Percentiles rank a stretch among this genome's conserved stretches.
Evolutionary conservation across 257 asterid species (phyloP).

Genomic region (Nicotiana attenuata): DNA sequence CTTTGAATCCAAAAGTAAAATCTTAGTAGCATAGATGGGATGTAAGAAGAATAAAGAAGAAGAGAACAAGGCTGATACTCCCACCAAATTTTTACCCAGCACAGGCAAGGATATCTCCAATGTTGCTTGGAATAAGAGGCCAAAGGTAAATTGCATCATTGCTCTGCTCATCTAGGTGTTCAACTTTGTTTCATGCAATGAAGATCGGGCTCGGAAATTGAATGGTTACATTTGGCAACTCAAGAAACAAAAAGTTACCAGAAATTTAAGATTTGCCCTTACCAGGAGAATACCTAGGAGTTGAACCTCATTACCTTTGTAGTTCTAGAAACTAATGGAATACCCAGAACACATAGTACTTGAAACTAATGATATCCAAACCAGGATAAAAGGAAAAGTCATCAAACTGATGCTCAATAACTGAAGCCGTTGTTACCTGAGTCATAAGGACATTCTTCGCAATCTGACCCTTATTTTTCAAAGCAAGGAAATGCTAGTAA

Average conservation of each 20-base stretch:
- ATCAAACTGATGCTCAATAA: neutral
- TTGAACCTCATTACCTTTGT: slow-evolving; percentile 29
- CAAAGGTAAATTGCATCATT: slow-evolving; percentile 49
- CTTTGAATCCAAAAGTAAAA: slow-evolving; percentile 68
- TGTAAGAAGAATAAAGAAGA: slow-evolving; percentile 45
- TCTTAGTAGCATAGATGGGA: slow-evolving; percentile 58
- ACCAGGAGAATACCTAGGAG: slow-evolving; percentile 45
- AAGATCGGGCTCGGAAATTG: slow-evolving; percentile 40
- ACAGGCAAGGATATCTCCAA: slow-evolving; percentile 48
- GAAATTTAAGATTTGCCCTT: slow-evolving; percentile 35
- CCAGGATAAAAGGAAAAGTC: slow-evolving; percentile 19
- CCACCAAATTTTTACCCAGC: slow-evolving; percentile 63
- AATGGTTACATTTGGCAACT: slow-evolving; percentile 26
- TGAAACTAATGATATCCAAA: slow-evolving; percentile 29
- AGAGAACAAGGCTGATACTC: slow-evolving; percentile 64
- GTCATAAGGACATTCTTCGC: neutral
- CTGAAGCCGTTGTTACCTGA: slow-evolving; percentile 10
- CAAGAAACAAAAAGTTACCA: slow-evolving; percentile 27
- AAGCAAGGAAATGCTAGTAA: slow-evolving; percentile 1
- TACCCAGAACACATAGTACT: slow-evolving; percentile 27
- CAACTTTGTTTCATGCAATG: slow-evolving; percentile 55
- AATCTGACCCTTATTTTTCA: slow-evolving; percentile 7
- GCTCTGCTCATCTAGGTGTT: slow-evolving; percentile 40
- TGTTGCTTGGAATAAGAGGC: slow-evolving; percentile 65
- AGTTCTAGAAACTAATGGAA: slow-evolving; percentile 49